These are phyloP conservation scores for Fusarium domesticum DNA, from an alignment of 2,329 filamentous ascomycete species.

Conservation along the genomic window DNA sequence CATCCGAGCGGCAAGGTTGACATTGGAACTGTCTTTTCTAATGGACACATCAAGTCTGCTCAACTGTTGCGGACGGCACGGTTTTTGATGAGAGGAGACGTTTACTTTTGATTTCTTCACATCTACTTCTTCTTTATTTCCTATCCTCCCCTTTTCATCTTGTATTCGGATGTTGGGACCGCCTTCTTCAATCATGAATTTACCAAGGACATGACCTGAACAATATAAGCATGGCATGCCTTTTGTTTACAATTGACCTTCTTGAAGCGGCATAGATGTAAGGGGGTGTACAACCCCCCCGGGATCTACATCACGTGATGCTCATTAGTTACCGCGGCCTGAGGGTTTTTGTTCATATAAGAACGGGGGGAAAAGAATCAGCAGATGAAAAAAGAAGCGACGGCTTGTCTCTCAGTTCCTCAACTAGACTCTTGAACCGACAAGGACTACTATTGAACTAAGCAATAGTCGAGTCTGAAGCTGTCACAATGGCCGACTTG, in stretches of 20 bases:
- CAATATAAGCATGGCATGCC: too few species aligned
- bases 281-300: too few species aligned
- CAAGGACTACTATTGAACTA: too few species aligned
- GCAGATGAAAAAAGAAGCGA: neutral
- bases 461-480: neutral
- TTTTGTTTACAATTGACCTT: neutral
- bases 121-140: too few species aligned
- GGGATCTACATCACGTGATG: too few species aligned
- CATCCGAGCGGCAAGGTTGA: constrained; percentile 48
- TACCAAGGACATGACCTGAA: too few species aligned
- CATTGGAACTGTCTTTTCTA: constrained; percentile 41
- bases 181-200: too few species aligned
- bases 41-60: constrained; percentile 43
- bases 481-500: constrained; percentile 2
- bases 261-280: neutral
- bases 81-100: constrained; percentile 48
- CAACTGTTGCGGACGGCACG: constrained; percentile 47
- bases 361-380: neutral
- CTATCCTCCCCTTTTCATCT: too few species aligned
- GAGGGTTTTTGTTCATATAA: neutral
- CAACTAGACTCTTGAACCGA: too few species aligned
- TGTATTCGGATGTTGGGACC: too few species aligned
- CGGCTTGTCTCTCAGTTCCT: too few species aligned
- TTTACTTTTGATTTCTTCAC: constrained; percentile 41
- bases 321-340: too few species aligned